Percentiles rank a stretch among this genome's conserved stretches.
These are phyloP conservation scores for Parietaria judaica DNA, from an alignment of 306 rosid genomes.

Conservation along the genomic window DNA sequence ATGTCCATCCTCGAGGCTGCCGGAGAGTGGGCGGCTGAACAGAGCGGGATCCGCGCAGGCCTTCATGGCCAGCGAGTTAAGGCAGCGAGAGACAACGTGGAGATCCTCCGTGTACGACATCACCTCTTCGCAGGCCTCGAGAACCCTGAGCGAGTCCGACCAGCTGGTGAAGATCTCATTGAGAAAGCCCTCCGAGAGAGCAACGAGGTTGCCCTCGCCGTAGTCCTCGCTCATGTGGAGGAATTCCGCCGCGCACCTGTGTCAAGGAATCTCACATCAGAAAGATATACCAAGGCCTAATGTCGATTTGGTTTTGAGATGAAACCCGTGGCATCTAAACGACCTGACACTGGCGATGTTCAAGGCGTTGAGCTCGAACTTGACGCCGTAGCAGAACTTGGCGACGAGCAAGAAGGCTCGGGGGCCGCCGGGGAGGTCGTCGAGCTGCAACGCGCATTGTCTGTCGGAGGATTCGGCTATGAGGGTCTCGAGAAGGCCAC, in stretches of 20 bases:
- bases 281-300: too few relatives aligned
- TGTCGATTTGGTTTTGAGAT: too few relatives aligned
- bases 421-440: slow-evolving; percentile 84
- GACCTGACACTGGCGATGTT: slow-evolving; percentile 45
- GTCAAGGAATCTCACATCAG: too few relatives aligned
- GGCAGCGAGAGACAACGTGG: slow-evolving; percentile 65
- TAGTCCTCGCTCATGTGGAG: slow-evolving; percentile 70
- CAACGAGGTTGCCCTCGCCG: slow-evolving; percentile 64
- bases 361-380: slow-evolving; percentile 58
- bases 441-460: slow-evolving; percentile 48
- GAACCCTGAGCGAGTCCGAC: slow-evolving; percentile 69
- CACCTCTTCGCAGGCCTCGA: slow-evolving; percentile 66
- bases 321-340: too few relatives aligned
- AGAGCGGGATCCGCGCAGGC: slow-evolving; percentile 60
- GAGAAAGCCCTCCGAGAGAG: slow-evolving; percentile 57
- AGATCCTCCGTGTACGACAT: slow-evolving; percentile 65
- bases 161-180: slow-evolving; percentile 55
- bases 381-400: slow-evolving; percentile 83
- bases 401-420: slow-evolving; percentile 49
- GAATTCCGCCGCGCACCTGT: slow-evolving; percentile 66
- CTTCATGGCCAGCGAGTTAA: slow-evolving; percentile 63
- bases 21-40: slow-evolving; percentile 46
- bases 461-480: slow-evolving; percentile 40
- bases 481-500: slow-evolving; percentile 49
- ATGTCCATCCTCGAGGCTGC: slow-evolving; percentile 23